These are phyloP conservation scores for Heterobasidion annosum DNA, from an alignment of 1,284 basidiomycete species.

Conservation along the genomic window DNA sequence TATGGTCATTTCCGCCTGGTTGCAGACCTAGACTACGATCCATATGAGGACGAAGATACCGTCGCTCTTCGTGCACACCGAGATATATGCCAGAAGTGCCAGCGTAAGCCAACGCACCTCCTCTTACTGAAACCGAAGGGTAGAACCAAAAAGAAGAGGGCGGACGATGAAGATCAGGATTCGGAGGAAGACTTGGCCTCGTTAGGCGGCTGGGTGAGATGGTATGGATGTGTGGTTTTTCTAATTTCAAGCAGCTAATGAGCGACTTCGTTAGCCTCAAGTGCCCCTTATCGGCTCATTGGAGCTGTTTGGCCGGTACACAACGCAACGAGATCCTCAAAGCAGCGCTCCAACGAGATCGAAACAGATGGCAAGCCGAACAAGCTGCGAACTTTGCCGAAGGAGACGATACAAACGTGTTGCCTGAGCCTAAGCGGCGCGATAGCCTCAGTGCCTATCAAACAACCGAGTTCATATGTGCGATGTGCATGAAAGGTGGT, in stretches of 20 bases:
- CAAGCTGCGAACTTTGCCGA: constrained; percentile 14
- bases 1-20: constrained; percentile 61
- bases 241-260: neutral
- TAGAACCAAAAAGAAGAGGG: constrained; percentile 31
- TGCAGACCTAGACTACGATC: constrained; percentile 47
- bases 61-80: constrained; percentile 52
- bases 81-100: constrained; percentile 63
- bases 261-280: constrained; percentile 40
- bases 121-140: constrained; percentile 27
- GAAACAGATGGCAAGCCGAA: constrained; percentile 25
- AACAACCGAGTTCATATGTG: constrained; percentile 73
- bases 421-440: constrained; percentile 19
- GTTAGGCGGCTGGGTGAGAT: constrained; percentile 81
- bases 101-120: constrained; percentile 45
- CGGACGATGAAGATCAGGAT: constrained; percentile 43
- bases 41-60: constrained; percentile 46
- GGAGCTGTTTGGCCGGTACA: constrained; percentile 61
- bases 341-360: constrained; percentile 47
- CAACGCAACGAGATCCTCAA: constrained; percentile 70
- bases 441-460: constrained; percentile 42
- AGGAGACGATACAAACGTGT: constrained; percentile 12
- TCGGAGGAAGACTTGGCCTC: constrained; percentile 44
- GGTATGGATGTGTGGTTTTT: constrained; percentile 33
- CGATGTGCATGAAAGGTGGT: constrained; percentile 65
- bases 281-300: constrained; percentile 74